A percentile compares a stretch with the other conserved stretches of the same genome.
Conservation (phyloP, 306 rosid species). For the Arachis hypogaea region DNA sequence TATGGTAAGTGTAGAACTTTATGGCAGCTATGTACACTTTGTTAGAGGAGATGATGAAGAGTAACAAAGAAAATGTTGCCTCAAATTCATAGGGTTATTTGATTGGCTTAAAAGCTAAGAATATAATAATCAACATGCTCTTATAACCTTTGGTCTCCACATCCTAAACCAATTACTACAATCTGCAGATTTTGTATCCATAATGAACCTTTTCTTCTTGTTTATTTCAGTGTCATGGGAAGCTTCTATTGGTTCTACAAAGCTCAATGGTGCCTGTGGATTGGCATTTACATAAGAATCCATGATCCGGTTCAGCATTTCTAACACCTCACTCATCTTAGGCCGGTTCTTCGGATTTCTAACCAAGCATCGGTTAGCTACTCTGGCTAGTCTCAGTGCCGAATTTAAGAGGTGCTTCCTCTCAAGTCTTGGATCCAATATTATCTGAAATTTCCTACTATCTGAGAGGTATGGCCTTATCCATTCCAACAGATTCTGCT, state of each 20-base stretch:
- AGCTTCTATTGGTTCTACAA: constrained; percentile 47
- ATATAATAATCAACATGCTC: constrained; percentile 51
- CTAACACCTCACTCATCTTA: constrained; percentile 91
- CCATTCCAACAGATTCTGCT: constrained; percentile 97
- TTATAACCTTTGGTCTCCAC: constrained; percentile 67
- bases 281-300: constrained; percentile 48
- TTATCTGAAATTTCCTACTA: constrained; percentile 69
- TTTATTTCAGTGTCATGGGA: constrained; percentile 41
- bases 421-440: constrained; percentile 89
- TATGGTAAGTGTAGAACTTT: constrained; percentile 5
- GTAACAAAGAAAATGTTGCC: constrained; percentile 39
- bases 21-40: constrained; percentile 15
- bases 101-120: constrained; percentile 7
- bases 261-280: constrained; percentile 54
- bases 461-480: constrained; percentile 84
- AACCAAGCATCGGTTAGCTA: constrained; percentile 87
- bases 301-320: constrained; percentile 64
- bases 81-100: constrained; percentile 26
- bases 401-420: constrained; percentile 68
- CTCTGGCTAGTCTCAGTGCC: constrained; percentile 68
- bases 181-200: constrained; percentile 53
- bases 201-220: constrained; percentile 47
- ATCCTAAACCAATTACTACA: constrained; percentile 60
- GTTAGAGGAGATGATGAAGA: constrained; percentile 34
- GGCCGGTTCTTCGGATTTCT: constrained; percentile 86